Evolutionary conservation across 345 rosid species (phyloP).

Genomic region (Eucalyptus paniculata): DNA sequence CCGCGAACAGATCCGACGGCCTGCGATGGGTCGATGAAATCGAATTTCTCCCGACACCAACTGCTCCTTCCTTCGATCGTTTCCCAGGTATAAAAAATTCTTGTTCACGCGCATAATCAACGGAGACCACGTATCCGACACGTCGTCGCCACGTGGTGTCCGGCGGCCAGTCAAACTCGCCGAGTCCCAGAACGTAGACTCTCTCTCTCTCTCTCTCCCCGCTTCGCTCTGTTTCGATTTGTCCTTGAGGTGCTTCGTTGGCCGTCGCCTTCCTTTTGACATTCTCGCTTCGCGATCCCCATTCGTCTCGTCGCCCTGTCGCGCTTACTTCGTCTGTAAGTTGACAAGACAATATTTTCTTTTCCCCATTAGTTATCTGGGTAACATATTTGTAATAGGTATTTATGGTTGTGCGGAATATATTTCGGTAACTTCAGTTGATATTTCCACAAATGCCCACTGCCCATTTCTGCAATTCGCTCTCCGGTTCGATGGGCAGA

Average conservation of each 20-base stretch:
- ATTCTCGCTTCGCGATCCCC: neutral
- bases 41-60: neutral
- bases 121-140: neutral
- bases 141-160: neutral
- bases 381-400: neutral
- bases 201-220: neutral
- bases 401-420: neutral
- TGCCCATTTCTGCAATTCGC: neutral
- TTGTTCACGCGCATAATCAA: neutral
- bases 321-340: neutral
- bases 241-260: neutral
- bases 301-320: neutral
- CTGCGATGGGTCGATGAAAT: neutral
- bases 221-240: neutral
- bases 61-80: neutral
- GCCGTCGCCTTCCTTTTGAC: neutral
- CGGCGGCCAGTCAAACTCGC: neutral
- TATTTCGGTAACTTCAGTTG: neutral
- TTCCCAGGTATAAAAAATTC: neutral
- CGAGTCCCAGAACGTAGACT: neutral
- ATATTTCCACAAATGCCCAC: neutral
- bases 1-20: neutral
- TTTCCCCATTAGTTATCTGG: neutral
- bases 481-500: neutral
- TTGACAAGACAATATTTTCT: neutral